A percentile compares a stretch with the other conserved stretches of the same genome.
phyloP scores from a whole-genome alignment of 306 rosid species.

The Fagus sylvatica region DNA sequence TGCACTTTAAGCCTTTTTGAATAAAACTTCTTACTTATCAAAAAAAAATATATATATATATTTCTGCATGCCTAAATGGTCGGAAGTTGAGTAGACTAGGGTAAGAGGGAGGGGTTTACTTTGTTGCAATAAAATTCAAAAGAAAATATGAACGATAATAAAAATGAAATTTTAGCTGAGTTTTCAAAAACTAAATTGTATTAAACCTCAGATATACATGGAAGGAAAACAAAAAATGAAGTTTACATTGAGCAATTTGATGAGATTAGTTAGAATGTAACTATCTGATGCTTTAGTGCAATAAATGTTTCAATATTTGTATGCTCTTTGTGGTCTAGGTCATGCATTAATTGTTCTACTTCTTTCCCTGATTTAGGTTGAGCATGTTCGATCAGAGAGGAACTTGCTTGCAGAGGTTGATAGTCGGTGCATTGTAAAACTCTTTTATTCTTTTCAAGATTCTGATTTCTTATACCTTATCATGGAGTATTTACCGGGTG shows the following conservation, averaged over 20 bases:
- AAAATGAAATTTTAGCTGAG: not conserved
- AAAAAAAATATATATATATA: not conserved
- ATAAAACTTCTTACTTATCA: too few relatives aligned
- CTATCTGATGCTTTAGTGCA: not conserved
- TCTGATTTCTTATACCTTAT: constrained; percentile 92
- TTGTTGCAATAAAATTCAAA: not conserved
- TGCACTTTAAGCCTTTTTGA: too few relatives aligned
- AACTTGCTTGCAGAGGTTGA: constrained; percentile 99
- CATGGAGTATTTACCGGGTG: constrained; percentile 99
- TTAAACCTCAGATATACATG: not conserved
- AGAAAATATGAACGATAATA: not conserved
- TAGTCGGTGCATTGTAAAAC: constrained; percentile 98
- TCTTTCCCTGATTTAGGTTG: constrained; percentile 56
- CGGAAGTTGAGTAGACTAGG: not conserved
- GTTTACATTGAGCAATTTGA: not conserved
- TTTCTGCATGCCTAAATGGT: not conserved
- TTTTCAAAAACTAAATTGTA: not conserved
- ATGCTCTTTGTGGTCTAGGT: not conserved
- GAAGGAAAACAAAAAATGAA: not conserved
- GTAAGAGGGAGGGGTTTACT: not conserved
- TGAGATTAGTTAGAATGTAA: not conserved
- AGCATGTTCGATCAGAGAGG: constrained; percentile 99
- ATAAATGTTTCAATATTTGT: not conserved
- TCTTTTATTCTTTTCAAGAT: constrained; percentile 95
- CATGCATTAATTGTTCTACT: constrained; percentile 16